Evolutionary conservation across 2,329 filamentous ascomycete species (phyloP).

Genomic region (Fusarium pilosicola): DNA sequence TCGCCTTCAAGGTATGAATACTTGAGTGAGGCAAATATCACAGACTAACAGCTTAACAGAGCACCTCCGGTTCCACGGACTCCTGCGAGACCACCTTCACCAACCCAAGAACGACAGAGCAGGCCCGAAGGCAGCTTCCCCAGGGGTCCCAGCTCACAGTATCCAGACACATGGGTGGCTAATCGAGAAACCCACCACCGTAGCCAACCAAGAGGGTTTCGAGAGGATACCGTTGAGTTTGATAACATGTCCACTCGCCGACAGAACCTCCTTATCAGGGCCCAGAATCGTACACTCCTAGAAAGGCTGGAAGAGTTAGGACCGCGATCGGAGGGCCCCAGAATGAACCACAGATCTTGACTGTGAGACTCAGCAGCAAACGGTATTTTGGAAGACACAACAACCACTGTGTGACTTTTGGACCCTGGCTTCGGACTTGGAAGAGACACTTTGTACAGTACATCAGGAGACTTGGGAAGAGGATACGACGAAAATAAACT

Average conservation of each 20-base stretch:
- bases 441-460: background rate
- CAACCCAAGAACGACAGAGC: background rate
- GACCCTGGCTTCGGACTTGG: background rate
- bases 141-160: background rate
- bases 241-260: background rate
- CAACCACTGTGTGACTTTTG: background rate
- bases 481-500: background rate
- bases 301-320: background rate
- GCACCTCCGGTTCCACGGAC: rapidly evolving
- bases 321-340: background rate
- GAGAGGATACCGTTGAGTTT: slow-evolving; percentile 17
- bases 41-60: background rate
- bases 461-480: background rate
- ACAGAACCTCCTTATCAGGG: background rate
- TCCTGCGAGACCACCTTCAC: background rate
- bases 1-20: background rate
- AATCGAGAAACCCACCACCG: background rate
- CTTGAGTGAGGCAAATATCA: no score
- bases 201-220: background rate
- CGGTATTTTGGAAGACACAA: background rate
- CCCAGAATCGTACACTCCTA: rapidly evolving
- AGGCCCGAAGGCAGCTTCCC: background rate
- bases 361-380: no score
- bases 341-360: background rate
- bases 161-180: background rate